These are phyloP conservation scores for Picochlorum sp. DNA, from an alignment of 139 green algal genomes.

Conservation along the genomic window DNA sequence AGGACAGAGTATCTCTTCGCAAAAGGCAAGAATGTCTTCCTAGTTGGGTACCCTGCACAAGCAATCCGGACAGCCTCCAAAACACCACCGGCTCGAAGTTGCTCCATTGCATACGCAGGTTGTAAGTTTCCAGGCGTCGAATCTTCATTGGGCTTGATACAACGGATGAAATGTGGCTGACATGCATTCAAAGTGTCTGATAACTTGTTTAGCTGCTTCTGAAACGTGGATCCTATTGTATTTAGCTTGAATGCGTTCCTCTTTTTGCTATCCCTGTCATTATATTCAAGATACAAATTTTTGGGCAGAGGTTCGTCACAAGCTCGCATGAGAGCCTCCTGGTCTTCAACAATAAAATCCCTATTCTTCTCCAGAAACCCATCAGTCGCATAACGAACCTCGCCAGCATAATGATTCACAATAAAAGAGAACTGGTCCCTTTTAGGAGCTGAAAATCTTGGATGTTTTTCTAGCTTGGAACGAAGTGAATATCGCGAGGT, in stretches of 20 bases:
- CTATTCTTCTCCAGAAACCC: conserved; percentile 71
- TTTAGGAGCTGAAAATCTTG: conserved; percentile 62
- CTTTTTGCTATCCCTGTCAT: conserved; percentile 6
- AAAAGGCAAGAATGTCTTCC: conserved; percentile 50
- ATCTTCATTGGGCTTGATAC: conserved; percentile 89
- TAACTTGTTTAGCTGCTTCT: conserved; percentile 67
- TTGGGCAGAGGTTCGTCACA: conserved; percentile 14
- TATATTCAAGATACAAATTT: conserved; percentile 35
- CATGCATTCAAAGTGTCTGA: conserved; percentile 55
- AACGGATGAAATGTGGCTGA: conserved; percentile 57
- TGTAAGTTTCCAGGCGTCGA: conserved; percentile 58
- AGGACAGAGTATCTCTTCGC: conserved; percentile 37
- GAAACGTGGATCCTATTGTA: conserved; percentile 64
- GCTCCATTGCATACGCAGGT: conserved; percentile 73
- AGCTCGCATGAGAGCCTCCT: conserved; percentile 45
- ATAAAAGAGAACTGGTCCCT: conserved; percentile 44
- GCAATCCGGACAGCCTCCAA: conserved; percentile 91
- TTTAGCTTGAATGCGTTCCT: conserved; percentile 40
- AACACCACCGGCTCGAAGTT: conserved; percentile 92
- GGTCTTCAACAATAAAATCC: conserved; percentile 73
- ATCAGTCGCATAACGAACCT: conserved; percentile 40
- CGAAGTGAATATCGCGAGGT: conserved; percentile 45
- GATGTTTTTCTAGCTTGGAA: conserved; percentile 28
- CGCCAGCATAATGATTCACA: conserved; percentile 67
- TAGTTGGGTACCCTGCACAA: conserved; percentile 87